These are phyloP conservation scores for Pseudognaphalium luteoalbum DNA, from an alignment of 129 eudicot species.

Conservation along the genomic window DNA sequence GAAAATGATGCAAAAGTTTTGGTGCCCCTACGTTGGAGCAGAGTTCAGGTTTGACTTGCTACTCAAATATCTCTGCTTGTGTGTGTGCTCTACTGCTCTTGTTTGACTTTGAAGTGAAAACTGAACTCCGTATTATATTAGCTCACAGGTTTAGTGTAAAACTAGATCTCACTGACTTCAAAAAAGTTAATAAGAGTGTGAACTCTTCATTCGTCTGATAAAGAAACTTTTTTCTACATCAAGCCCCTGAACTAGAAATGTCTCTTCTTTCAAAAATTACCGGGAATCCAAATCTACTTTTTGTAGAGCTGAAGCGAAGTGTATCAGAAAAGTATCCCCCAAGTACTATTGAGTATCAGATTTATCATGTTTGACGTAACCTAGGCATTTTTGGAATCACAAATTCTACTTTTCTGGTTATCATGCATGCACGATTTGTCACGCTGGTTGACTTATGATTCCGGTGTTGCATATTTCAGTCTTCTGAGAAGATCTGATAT, in stretches of 20 bases:
- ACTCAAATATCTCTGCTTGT: not conserved
- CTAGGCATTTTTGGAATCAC: constrained; percentile 4
- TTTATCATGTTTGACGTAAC: too few species aligned
- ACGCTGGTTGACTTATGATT: too few species aligned
- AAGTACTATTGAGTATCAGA: too few species aligned
- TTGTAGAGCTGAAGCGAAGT: too few species aligned
- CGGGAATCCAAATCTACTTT: too few species aligned
- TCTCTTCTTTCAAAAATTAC: too few species aligned
- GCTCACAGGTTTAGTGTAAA: not conserved
- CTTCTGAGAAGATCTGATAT: not conserved
- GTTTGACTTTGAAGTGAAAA: not conserved
- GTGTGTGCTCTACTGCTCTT: not conserved
- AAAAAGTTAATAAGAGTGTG: not conserved
- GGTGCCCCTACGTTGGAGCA: constrained; percentile 93
- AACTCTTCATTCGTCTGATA: not conserved
- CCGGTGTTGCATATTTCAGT: not conserved
- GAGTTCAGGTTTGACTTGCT: constrained; percentile 71
- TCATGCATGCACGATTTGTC: not conserved
- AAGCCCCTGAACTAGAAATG: too few species aligned
- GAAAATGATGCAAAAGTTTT: constrained; percentile 87
- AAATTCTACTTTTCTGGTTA: constrained; percentile 6
- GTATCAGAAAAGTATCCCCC: too few species aligned
- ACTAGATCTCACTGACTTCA: not conserved
- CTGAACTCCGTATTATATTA: not conserved
- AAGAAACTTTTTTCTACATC: not conserved